Conservation (phyloP, 2,329 filamentous ascomycete genomes). For the Trichoderma koningiopsis region DNA sequence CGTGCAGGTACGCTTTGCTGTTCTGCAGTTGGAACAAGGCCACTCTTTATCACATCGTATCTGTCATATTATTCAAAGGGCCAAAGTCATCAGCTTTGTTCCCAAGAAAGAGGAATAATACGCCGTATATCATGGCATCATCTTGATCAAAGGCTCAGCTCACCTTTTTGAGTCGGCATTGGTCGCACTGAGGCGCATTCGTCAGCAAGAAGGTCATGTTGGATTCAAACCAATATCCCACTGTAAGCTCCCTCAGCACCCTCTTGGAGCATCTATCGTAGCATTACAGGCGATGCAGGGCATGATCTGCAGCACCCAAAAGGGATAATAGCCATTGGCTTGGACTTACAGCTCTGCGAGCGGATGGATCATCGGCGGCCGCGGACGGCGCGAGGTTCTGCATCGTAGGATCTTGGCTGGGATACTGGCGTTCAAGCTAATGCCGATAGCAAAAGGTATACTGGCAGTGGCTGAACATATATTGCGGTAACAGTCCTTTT, state of each 20-base stretch:
- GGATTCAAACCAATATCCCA: neutral
- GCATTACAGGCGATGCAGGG: neutral
- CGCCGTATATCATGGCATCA: neutral
- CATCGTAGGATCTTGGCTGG: slow-evolving; percentile 9
- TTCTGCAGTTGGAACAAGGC: slow-evolving; percentile 61
- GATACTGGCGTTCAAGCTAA: neutral
- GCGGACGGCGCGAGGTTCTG: slow-evolving; percentile 32
- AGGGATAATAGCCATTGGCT: neutral
- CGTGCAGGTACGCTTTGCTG: slow-evolving; percentile 55
- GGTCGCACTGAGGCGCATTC: slow-evolving; percentile 45
- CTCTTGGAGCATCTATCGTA: neutral
- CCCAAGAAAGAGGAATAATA: neutral
- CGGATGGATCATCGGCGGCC: slow-evolving; percentile 41
- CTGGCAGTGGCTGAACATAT: neutral
- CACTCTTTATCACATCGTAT: slow-evolving; percentile 61
- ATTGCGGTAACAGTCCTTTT: neutral
- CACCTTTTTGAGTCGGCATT: slow-evolving; percentile 48
- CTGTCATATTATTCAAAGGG: slow-evolving; percentile 37
- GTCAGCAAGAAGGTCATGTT: neutral
- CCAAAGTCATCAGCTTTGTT: neutral
- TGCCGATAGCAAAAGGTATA: neutral
- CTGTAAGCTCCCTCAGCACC: neutral
- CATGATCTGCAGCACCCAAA: neutral
- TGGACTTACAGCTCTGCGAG: slow-evolving; percentile 43
- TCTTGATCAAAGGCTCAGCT: slow-evolving; percentile 26